Conservation (phyloP, 2,329 filamentous ascomycete genomes). For the Tolypocladium nubicola region DNA sequence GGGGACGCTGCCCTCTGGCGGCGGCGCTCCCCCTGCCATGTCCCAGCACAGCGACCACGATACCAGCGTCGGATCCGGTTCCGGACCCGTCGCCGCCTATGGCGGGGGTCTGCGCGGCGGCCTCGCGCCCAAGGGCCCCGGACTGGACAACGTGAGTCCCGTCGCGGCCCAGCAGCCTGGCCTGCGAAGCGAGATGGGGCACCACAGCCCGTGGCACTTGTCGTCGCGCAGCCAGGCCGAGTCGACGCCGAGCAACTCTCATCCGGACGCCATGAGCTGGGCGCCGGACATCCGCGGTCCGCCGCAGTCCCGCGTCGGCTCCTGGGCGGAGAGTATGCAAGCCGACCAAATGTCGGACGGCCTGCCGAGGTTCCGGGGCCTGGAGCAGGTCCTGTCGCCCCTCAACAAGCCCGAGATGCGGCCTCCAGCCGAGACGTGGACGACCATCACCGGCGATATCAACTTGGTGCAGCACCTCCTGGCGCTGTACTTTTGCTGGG, state of each 20-base stretch:
- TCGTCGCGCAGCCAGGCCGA: constrained; percentile 34
- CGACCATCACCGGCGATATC: constrained; percentile 45
- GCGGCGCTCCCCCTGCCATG: constrained; percentile 18
- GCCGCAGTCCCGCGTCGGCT: constrained; percentile 34
- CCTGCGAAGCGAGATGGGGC: constrained; percentile 27
- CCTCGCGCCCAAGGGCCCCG: constrained; percentile 20
- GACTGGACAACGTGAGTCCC: constrained; percentile 17
- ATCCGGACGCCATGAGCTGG: constrained; percentile 37
- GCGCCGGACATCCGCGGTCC: constrained; percentile 25
- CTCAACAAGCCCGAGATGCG: constrained; percentile 31
- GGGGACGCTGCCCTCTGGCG: constrained; percentile 17
- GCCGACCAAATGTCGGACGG: constrained; percentile 20
- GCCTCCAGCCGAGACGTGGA: constrained; percentile 42
- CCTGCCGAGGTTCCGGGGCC: constrained; percentile 24
- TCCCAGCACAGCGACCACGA: constrained; percentile 7
- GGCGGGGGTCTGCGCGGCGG: constrained; percentile 6
- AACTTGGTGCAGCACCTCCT: constrained; percentile 52
- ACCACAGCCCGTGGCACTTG: constrained; percentile 38
- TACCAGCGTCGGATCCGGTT: constrained; percentile 6
- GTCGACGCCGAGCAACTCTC: constrained; percentile 35
- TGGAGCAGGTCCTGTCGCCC: constrained; percentile 39
- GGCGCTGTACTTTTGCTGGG: constrained; percentile 63
- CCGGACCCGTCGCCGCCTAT: constrained; percentile 9
- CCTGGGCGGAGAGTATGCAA: constrained; percentile 36
- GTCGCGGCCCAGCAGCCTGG: constrained; percentile 16